Evolutionary conservation across 2,329 filamentous ascomycete species (phyloP).

Genomic region (Didymella pinodella): DNA sequence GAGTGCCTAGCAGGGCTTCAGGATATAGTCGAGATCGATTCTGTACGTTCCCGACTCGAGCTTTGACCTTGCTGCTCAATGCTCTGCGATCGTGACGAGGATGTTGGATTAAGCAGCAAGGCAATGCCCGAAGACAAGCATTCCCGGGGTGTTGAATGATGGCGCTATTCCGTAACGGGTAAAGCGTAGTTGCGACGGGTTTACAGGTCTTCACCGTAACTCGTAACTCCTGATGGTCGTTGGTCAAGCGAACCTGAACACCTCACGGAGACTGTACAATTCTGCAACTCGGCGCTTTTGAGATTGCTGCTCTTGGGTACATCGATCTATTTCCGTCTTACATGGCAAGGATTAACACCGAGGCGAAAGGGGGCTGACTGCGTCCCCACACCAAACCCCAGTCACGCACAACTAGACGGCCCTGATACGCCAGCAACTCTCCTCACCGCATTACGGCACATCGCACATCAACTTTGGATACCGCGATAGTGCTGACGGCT

Average conservation of each 20-base stretch:
- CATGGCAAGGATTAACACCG: not conserved
- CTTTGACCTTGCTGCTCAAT: no score
- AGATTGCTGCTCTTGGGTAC: not conserved
- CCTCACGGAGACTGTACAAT: not conserved
- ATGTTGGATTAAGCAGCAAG: no score
- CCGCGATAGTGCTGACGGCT: not conserved
- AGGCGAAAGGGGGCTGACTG: slow-evolving; percentile 6
- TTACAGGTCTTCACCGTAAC: not conserved
- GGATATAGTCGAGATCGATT: no score
- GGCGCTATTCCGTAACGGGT: not conserved
- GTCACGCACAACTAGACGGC: not conserved
- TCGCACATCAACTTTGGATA: no score
- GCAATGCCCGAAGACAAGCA: not conserved
- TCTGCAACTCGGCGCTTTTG: not conserved
- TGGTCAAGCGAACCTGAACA: not conserved
- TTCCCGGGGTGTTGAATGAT: not conserved
- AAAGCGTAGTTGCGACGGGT: not conserved
- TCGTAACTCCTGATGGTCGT: no score
- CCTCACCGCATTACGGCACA: not conserved
- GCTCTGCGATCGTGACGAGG: no score
- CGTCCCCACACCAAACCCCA: slow-evolving; percentile 8
- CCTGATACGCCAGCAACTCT: slow-evolving; percentile 1
- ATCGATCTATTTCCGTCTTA: not conserved
- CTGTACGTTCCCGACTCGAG: no score
- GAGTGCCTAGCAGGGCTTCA: no score